phyloP scores from a whole-genome alignment of 306 rosid species.

The Acacia melanoxylon region DNA sequence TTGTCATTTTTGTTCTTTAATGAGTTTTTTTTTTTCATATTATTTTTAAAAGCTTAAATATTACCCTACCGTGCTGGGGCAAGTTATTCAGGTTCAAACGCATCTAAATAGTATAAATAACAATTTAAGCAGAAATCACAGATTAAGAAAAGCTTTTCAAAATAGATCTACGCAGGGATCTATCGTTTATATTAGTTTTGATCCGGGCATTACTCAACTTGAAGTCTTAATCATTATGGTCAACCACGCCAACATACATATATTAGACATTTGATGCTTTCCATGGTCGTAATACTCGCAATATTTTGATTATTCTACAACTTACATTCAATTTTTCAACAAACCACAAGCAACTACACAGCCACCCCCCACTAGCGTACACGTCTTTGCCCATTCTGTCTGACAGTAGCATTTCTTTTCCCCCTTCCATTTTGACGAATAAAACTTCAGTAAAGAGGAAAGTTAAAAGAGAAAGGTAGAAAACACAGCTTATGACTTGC shows the following conservation, averaged over 20 bases:
- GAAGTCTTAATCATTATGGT: neutral
- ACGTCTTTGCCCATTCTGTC: neutral
- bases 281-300: neutral
- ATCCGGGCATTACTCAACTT: neutral
- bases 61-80: neutral
- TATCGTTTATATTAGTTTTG: neutral
- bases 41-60: too few species aligned
- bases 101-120: neutral
- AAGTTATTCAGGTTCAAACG: neutral
- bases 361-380: conserved; percentile 2
- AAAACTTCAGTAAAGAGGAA: neutral
- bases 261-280: neutral
- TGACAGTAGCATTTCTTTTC: neutral
- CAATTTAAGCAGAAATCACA: neutral
- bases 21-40: too few species aligned
- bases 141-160: neutral
- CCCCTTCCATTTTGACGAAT: neutral
- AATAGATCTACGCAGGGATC: neutral
- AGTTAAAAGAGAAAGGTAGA: neutral
- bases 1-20: neutral
- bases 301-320: conserved; percentile 13
- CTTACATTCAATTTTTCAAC: conserved; percentile 5
- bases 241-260: neutral
- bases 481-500: conserved; percentile 29
- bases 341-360: neutral